Conservation (phyloP, 2,329 filamentous ascomycete species). For the Malbranchea zuffiana region DNA sequence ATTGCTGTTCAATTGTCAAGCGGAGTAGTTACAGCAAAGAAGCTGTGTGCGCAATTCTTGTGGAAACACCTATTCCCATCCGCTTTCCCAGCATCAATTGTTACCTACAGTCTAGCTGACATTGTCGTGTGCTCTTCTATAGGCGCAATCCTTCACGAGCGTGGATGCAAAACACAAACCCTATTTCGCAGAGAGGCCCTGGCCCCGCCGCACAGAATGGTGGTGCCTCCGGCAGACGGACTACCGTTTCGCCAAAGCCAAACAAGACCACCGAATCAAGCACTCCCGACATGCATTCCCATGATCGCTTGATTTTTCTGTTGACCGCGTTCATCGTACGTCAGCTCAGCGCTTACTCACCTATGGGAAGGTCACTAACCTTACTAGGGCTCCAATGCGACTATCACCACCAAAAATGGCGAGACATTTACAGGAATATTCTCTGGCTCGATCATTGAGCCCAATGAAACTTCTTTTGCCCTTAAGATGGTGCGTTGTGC, state of each 20-base stretch:
- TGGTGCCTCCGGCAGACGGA: constrained; percentile 35
- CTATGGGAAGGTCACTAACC: constrained; percentile 2
- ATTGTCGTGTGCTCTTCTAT: too few species aligned
- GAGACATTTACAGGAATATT: constrained; percentile 53
- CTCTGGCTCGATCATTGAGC: constrained; percentile 44
- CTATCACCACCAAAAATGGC: constrained; percentile 48
- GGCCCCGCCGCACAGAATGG: constrained; percentile 45
- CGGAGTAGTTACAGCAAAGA: too few species aligned
- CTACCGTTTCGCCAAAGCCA: constrained; percentile 29
- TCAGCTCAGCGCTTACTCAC: constrained; percentile 13
- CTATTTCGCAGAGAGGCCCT: constrained; percentile 45
- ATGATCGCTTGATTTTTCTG: constrained; percentile 50
- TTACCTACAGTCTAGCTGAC: too few species aligned
- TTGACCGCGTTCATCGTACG: constrained; percentile 50
- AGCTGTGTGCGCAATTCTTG: too few species aligned
- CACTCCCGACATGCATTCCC: constrained; percentile 47
- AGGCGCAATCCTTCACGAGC: constrained; percentile 47
- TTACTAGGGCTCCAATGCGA: constrained; percentile 44
- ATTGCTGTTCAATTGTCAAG: not conserved
- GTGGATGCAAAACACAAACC: constrained; percentile 52
- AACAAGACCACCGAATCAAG: constrained; percentile 39
- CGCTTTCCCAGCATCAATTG: too few species aligned
- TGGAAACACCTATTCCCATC: too few species aligned
- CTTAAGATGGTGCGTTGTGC: constrained; percentile 54
- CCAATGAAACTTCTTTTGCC: constrained; percentile 44